A percentile compares a stretch with the other conserved stretches of the same genome.
Evolutionary conservation across 768 basidiomycete genomes (phyloP).

Genomic region (Collybia nuda): DNA sequence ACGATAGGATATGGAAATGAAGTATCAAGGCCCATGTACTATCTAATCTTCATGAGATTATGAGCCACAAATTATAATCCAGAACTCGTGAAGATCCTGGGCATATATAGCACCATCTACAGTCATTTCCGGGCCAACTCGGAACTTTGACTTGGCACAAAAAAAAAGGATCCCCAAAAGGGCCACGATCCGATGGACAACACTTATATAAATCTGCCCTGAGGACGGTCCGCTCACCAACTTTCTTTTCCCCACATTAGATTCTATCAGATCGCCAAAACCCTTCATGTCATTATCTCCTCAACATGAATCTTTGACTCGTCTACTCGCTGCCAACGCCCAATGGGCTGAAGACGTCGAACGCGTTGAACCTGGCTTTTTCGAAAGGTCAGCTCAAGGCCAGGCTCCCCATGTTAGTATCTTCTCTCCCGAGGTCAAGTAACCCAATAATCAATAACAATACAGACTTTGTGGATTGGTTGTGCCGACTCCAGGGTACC

Average conservation of each 20-base stretch:
- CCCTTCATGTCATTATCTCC: conserved; percentile 10
- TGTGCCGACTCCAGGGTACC: conserved; percentile 87
- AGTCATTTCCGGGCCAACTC: too few relatives aligned
- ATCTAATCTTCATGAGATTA: too few relatives aligned
- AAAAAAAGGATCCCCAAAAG: too few relatives aligned
- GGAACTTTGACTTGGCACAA: too few relatives aligned
- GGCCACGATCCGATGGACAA: too few relatives aligned
- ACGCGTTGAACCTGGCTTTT: conserved; percentile 60
- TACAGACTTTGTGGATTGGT: conserved; percentile 74
- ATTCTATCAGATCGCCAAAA: not conserved
- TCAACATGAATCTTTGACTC: conserved; percentile 21
- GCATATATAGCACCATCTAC: too few relatives aligned
- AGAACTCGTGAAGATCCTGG: too few relatives aligned
- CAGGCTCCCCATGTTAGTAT: conserved; percentile 63
- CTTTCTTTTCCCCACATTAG: conserved; percentile 2
- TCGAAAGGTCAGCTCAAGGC: conserved; percentile 55
- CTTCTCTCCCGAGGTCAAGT: conserved; percentile 1
- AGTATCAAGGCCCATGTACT: too few relatives aligned
- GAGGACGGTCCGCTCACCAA: not conserved
- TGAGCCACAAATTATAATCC: too few relatives aligned
- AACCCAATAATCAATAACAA: conserved; percentile 6
- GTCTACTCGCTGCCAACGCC: conserved; percentile 49
- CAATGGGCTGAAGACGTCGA: conserved; percentile 70
- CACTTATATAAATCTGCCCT: not conserved
- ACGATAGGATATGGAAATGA: too few relatives aligned